A percentile compares a stretch with the other conserved stretches of the same genome.
These are phyloP conservation scores for Xerocomellus intermedius DNA, from an alignment of 768 basidiomycete species.

Conservation along the genomic window DNA sequence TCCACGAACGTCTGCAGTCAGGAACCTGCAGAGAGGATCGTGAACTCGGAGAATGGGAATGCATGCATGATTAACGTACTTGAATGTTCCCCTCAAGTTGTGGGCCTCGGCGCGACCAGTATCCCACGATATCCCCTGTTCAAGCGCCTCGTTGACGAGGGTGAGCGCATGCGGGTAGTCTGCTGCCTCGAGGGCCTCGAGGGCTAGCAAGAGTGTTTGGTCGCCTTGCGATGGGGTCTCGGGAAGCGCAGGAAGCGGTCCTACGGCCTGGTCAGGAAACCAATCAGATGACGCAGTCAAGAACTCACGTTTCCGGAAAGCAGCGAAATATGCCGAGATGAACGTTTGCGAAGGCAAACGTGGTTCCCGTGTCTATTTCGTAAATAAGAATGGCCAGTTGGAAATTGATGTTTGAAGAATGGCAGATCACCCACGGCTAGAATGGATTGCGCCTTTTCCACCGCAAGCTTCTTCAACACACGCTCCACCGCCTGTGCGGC, in stretches of 20 bases:
- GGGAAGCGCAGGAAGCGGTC: slow-evolving; percentile 68
- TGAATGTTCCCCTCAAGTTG: slow-evolving; percentile 95
- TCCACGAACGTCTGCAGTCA: slow-evolving; percentile 77
- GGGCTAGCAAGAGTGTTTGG: slow-evolving; percentile 72
- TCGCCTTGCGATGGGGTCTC: slow-evolving; percentile 78
- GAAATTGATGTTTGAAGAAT: not conserved
- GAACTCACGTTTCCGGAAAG: slow-evolving; percentile 82
- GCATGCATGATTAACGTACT: slow-evolving; percentile 47
- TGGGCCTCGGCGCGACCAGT: slow-evolving; percentile 80
- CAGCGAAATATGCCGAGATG: slow-evolving; percentile 93
- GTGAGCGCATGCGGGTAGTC: slow-evolving; percentile 82
- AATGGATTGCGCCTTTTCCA: slow-evolving; percentile 69
- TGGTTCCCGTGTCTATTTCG: slow-evolving; percentile 59
- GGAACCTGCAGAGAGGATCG: slow-evolving; percentile 57
- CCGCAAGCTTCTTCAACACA: slow-evolving; percentile 82
- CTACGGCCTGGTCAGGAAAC: slow-evolving; percentile 34
- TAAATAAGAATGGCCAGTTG: not conserved
- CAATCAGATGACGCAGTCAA: not conserved
- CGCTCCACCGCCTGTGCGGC: slow-evolving; percentile 85
- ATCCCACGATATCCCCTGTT: slow-evolving; percentile 80
- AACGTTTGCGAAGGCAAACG: slow-evolving; percentile 88
- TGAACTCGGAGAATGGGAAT: not conserved
- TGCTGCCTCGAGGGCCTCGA: slow-evolving; percentile 79
- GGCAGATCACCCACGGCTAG: slow-evolving; percentile 48
- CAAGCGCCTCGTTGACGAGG: slow-evolving; percentile 80